Evolutionary conservation across 768 basidiomycete species (phyloP).

Genomic region (Auricularia cornea): DNA sequence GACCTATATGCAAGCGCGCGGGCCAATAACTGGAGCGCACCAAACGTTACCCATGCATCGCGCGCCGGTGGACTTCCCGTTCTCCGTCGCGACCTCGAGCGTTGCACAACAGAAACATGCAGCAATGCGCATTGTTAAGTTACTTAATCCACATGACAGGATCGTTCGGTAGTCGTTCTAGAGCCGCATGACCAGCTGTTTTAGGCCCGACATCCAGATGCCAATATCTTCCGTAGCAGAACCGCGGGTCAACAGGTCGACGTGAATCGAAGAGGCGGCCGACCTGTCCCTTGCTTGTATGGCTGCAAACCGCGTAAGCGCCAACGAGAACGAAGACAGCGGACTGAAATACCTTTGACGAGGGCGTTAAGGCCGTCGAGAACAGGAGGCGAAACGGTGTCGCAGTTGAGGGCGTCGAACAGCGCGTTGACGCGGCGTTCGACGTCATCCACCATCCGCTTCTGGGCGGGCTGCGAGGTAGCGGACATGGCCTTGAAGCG

Average conservation of each 20-base stretch:
- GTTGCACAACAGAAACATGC: neutral
- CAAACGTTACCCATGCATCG: no score
- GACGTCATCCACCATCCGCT: constrained; percentile 76
- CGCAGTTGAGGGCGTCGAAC: constrained; percentile 89
- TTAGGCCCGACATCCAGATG: constrained; percentile 82
- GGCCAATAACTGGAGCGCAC: no score
- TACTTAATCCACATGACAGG: neutral
- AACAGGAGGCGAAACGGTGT: constrained; percentile 63
- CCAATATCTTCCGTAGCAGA: constrained; percentile 78
- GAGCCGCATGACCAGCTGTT: constrained; percentile 74
- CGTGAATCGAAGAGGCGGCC: constrained; percentile 72
- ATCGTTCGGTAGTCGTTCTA: constrained; percentile 17
- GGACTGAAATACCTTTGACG: constrained; percentile 50
- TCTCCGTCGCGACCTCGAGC: no score
- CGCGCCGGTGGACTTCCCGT: no score
- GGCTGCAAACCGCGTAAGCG: constrained; percentile 38
- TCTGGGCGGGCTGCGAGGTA: constrained; percentile 61
- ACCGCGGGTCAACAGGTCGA: constrained; percentile 73
- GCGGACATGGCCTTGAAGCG: constrained; percentile 49
- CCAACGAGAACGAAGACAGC: neutral
- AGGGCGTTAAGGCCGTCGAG: constrained; percentile 66
- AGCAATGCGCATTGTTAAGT: neutral
- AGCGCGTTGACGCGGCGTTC: constrained; percentile 78
- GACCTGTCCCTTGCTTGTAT: constrained; percentile 74
- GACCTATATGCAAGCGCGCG: no score